Evolutionary conservation across 257 asterid species (phyloP).

Genomic region (Nicotiana noctiflora): DNA sequence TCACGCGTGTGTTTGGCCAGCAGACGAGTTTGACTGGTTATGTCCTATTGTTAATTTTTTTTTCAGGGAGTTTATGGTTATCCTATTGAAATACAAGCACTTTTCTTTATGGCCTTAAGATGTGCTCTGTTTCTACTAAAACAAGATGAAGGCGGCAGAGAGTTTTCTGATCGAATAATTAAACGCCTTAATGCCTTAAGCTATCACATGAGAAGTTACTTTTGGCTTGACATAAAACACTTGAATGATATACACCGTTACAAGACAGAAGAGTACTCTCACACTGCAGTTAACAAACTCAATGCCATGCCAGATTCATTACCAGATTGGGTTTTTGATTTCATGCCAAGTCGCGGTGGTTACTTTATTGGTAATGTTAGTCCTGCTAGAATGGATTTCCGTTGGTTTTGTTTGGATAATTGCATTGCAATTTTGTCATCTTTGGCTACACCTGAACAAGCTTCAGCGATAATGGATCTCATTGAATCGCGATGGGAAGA

Average conservation of each 20-base stretch:
- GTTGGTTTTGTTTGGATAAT: conserved; percentile 84
- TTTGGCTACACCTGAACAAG: no score
- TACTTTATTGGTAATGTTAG: conserved; percentile 82
- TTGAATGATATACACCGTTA: conserved; percentile 74
- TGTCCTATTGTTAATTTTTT: no score
- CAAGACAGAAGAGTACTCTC: conserved; percentile 84
- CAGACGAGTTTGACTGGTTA: no score
- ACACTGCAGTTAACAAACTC: conserved; percentile 87
- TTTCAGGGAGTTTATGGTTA: no score
- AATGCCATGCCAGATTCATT: conserved; percentile 82
- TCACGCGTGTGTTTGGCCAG: no score
- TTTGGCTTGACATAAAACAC: conserved; percentile 77
- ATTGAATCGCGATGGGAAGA: no score
- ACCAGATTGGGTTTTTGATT: conserved; percentile 82
- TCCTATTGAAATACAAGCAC: no score
- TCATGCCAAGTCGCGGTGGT: conserved; percentile 81
- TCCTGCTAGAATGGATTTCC: conserved; percentile 81
- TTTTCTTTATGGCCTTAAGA: no score
- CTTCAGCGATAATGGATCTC: no score
- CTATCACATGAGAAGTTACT: conserved; percentile 77
- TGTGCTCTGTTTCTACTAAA: no score
- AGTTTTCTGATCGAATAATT: conserved; percentile 39
- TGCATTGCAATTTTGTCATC: conserved; percentile 68
- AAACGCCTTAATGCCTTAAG: conserved; percentile 74
- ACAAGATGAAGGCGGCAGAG: conserved; percentile 69